phyloP scores from a whole-genome alignment of 495 filamentous ascomycete genomes.

The Penicillium manginii region DNA sequence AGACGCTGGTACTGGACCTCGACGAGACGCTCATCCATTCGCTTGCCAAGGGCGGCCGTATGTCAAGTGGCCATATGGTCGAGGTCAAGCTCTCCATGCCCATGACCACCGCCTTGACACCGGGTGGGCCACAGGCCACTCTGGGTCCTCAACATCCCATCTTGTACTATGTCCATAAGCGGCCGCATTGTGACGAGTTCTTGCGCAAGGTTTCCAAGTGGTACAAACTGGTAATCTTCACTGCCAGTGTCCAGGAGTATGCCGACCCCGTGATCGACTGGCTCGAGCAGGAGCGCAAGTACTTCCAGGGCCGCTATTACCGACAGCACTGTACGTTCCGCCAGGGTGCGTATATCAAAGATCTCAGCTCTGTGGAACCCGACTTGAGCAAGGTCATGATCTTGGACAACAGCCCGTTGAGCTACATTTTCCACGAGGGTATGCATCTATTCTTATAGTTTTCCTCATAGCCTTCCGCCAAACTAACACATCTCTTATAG shows the following conservation, averaged over 20 bases:
- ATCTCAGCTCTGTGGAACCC: constrained; percentile 92
- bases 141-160: constrained; percentile 92
- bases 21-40: constrained; percentile 98
- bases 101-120: constrained; percentile 60
- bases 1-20: constrained; percentile 92
- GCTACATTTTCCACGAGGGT: constrained; percentile 99
- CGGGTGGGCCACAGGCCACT: constrained; percentile 62
- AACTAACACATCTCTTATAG: constrained; percentile 23
- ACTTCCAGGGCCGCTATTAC: constrained; percentile 90
- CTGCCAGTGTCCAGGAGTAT: constrained; percentile 96
- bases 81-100: constrained; percentile 84
- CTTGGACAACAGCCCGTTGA: constrained; percentile 95
- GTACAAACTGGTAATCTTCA: constrained; percentile 98
- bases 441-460: constrained; percentile 11
- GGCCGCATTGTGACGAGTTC: constrained; percentile 96
- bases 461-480: background rate
- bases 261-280: constrained; percentile 99
- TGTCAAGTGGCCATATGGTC: constrained; percentile 98
- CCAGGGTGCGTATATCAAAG: constrained; percentile 96
- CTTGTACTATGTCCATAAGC: constrained; percentile 97
- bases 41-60: constrained; percentile 92
- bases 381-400: constrained; percentile 98
- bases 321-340: constrained; percentile 94
- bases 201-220: constrained; percentile 92
- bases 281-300: constrained; percentile 95